Base-by-base conservation (phyloP, 1,139 yeast species). In the Taphrina flavorubra region DNA sequence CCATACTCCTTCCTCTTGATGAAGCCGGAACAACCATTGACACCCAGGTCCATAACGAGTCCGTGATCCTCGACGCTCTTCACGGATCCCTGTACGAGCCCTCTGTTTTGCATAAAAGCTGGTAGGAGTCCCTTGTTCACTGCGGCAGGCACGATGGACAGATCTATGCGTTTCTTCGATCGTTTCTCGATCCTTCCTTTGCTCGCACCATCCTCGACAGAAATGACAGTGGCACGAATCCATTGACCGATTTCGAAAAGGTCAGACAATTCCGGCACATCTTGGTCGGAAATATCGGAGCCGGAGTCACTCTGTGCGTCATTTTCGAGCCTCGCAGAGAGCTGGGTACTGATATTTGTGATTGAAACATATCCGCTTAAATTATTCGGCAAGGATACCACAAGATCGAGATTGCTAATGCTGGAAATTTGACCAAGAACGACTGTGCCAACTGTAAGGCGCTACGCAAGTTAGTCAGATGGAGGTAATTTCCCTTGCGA, bases 21-120 rank as follows among this genome's bases (percentile, higher is more conserved):
- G 78, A 94, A 94, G 0, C 96, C 98, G 25, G 86, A 79, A 16
- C 83, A 71, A 10, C 78, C 80, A 14, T 81, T 78, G 67, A 82
- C 79, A 34, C 97, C 97, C 39, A 89, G 78, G 74, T 87, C 89
- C 65, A 92, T 79, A 70, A 90, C 85, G 16, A 87, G 83, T 78
- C 99, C 99, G 76, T 90, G 97, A 76, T 94, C 99, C 81, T 94
- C 98, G 34, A 90, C 79, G 65, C 96, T 88, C 70, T 82, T 83
- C 18, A 94, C 86, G 1, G 91, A 82, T 39, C 87, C 92, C 79
- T 94, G 99, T 1, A 94, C 76, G 7, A 88, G 77, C 73, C 85
- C 82, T 49, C 92, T 92, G 18, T 82, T 77, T 3, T 81, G 78
- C 70, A 90, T 78, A 76, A 90, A 97, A 65, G 88, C 94, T n/a